A percentile compares a stretch with the other conserved stretches of the same genome.
These are phyloP conservation scores for Papiliotrema laurentii DNA, from an alignment of 1,284 basidiomycete genomes.

Conservation along the genomic window DNA sequence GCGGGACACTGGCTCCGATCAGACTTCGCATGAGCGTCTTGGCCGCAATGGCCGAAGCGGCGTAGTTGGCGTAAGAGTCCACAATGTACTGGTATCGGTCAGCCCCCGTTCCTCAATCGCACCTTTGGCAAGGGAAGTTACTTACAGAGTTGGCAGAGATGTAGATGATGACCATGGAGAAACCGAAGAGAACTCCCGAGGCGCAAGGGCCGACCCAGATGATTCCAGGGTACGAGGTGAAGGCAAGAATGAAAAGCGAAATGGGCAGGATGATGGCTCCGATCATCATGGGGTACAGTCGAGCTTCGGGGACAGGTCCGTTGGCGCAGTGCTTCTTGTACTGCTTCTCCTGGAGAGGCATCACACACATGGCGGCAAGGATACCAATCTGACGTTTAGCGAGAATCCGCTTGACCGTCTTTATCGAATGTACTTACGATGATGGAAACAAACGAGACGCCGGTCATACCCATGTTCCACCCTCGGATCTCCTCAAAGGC, in stretches of 20 bases:
- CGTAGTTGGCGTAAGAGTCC: constrained; percentile 49
- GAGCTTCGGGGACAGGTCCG: constrained; percentile 53
- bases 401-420: constrained; percentile 61
- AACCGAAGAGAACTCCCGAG: constrained; percentile 57
- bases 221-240: constrained; percentile 26
- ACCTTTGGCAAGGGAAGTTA: not conserved
- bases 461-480: constrained; percentile 42
- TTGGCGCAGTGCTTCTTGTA: constrained; percentile 51
- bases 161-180: constrained; percentile 54
- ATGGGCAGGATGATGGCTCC: constrained; percentile 36
- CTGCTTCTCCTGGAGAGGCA: constrained; percentile 49
- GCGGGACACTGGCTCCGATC: constrained; percentile 63
- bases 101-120: constrained; percentile 32
- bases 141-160: constrained; percentile 49
- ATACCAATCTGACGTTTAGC: constrained; percentile 35
- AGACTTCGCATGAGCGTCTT: constrained; percentile 65
- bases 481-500: constrained; percentile 56
- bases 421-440: constrained; percentile 31
- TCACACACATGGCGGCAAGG: constrained; percentile 24
- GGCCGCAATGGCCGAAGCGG: constrained; percentile 66
- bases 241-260: constrained; percentile 32
- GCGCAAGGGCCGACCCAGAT: constrained; percentile 54
- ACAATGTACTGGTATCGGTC: constrained; percentile 23
- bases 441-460: constrained; percentile 38
- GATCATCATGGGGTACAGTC: constrained; percentile 53